These are phyloP conservation scores for Penicillium sp. DNA, from an alignment of 2,329 filamentous ascomycete genomes.

Conservation along the genomic window DNA sequence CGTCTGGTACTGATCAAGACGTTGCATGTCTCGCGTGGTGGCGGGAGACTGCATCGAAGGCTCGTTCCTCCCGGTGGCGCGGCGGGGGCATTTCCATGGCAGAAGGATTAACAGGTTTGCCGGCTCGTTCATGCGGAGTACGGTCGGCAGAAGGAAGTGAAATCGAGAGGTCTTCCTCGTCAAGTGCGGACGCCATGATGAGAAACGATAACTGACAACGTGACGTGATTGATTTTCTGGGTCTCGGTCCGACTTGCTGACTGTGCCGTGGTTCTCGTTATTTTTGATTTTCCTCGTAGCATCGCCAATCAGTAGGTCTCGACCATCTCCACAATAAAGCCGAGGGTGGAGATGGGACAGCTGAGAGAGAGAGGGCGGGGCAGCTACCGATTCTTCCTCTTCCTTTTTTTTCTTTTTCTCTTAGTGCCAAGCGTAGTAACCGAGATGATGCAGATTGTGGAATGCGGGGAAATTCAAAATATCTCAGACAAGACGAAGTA, in stretches of 20 bases:
- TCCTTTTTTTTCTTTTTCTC: background rate
- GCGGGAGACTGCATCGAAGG: conserved; percentile 39
- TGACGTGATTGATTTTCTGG: conserved; percentile 36
- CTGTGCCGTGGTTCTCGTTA: conserved; percentile 18
- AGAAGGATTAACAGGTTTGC: conserved; percentile 23
- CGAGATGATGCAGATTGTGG: background rate
- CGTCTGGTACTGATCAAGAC: conserved; percentile 87
- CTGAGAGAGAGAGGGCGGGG: conserved; percentile 13
- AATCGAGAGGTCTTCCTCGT: conserved; percentile 79
- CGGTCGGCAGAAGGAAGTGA: conserved; percentile 48
- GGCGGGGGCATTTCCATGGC: conserved; percentile 39
- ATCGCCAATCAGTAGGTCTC: conserved; percentile 25
- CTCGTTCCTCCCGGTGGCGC: conserved; percentile 30
- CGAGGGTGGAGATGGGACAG: conserved; percentile 22
- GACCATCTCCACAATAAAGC: conserved; percentile 24
- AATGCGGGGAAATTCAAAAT: background rate
- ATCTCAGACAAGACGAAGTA: background rate
- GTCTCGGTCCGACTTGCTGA: conserved; percentile 18
- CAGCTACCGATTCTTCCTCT: background rate
- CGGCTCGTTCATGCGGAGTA: conserved; percentile 26
- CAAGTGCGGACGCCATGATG: conserved; percentile 50
- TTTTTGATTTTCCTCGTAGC: conserved; percentile 15
- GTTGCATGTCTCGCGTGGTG: conserved; percentile 62
- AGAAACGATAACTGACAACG: conserved; percentile 29
- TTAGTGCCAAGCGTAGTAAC: conserved; percentile 2